phyloP scores from a whole-genome alignment of 1,284 basidiomycete genomes.

The Earliella scabrosa region DNA sequence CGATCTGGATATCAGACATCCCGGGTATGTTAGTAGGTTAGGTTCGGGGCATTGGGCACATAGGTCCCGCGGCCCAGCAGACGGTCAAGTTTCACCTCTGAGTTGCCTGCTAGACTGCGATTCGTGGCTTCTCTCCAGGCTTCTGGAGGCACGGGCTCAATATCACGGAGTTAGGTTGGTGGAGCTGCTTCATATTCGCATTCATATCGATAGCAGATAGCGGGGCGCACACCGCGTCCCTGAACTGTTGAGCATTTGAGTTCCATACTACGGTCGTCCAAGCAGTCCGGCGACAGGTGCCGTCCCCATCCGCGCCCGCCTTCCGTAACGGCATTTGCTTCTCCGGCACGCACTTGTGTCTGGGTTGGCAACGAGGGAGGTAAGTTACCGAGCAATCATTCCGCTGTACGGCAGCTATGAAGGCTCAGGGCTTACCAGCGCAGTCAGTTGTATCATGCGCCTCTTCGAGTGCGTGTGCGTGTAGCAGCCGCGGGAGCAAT shows the following conservation, averaged over 20 bases:
- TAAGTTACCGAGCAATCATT: constrained; percentile 11
- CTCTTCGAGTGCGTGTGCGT: constrained; percentile 17
- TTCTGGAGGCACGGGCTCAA: not conserved
- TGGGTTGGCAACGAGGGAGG: constrained; percentile 1
- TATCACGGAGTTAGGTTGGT: constrained; percentile 2
- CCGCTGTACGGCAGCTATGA: constrained; percentile 15
- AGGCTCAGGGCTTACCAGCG: constrained; percentile 5
- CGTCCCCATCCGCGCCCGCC: not conserved
- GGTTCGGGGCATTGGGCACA: not conserved
- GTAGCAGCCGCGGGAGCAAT: constrained; percentile 2
- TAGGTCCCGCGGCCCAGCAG: not conserved
- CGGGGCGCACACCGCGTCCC: constrained; percentile 3
- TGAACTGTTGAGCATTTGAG: not conserved
- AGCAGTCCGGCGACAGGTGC: not conserved
- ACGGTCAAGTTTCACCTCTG: not conserved
- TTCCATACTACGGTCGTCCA: not conserved
- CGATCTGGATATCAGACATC: not conserved
- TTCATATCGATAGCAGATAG: constrained; percentile 5
- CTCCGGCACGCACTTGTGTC: not conserved
- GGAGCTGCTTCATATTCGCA: not conserved
- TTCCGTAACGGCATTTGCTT: constrained; percentile 4
- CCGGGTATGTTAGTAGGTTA: not conserved
- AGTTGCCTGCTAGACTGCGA: not conserved
- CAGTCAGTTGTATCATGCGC: constrained; percentile 7
- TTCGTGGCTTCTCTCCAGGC: constrained; percentile 1